Evolutionary conservation across 2,329 filamentous ascomycete genomes (phyloP), one percentile per base, ranked within the genome.

Genomic region (Esteya vermicola): DNA sequence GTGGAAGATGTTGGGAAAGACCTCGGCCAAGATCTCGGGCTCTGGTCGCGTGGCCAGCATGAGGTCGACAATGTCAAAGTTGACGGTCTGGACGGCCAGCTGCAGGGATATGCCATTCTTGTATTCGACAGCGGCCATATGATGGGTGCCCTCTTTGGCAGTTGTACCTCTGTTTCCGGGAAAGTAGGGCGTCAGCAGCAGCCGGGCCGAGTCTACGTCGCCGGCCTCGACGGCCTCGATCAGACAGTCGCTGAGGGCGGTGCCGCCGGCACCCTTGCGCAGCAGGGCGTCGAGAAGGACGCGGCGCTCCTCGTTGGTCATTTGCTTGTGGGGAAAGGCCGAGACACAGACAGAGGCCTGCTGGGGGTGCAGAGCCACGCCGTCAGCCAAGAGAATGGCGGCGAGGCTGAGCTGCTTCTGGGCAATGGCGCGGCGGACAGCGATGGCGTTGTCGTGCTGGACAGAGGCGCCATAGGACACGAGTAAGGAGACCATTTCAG

Each of bases 401-500:
- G 68, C 62, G 1, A 76, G 53, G 23, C 62, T 62, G 5, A 63
- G 47, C 16, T 70, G 63, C 0, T 65, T 63, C 16, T 55, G 58
- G 0, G 60, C 53, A 2, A 76, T 62, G 4, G 68, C 66, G 20
- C 57, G 59, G n/a, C 66, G 65, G 4, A 76, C 42, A 2, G 64
- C 64, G 7, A 58, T 53, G 1, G 64, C 70, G 36, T 70, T 63
- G 30, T 72, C 62, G 42, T 68, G 68, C 46, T 73, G 70, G 23
- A 74, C 57, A 0, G 71, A 72, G 0, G 69, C 69, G 8, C 70
- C 69, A 40, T 74, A 66, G 4, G 55, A 53, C 19, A 72, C 58
- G 7, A 78, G 55, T n/a, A 76, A 54, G 28, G 56, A 57, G 3
- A 71, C 64, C 64, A 76, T 69, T 31, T 72, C 68, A 41, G 67